Base-by-base conservation (phyloP, 2,329 filamentous ascomycete species). In the Beauveria rudraprayagi region DNA sequence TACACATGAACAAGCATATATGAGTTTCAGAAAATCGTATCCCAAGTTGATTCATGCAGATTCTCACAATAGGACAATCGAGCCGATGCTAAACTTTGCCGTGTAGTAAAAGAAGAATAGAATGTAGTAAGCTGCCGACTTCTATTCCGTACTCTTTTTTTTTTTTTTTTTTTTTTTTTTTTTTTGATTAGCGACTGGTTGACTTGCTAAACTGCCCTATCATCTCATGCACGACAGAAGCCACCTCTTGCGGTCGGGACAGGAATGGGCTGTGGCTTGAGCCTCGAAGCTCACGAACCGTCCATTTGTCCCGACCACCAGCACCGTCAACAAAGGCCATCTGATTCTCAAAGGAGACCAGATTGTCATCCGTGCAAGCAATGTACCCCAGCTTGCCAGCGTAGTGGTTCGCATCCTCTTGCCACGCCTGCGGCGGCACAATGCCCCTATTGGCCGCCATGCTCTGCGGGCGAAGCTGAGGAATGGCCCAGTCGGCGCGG, bases 211-310 rank as follows among this genome's bases (percentile, higher is more conserved):
- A 60, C 28, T 54, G 30, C 22, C 54, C 22, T 34, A 47, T 17
- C 1, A 60, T 24, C 28, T 11, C 57, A 34, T 60, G 40, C 10
- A 60, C 14, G 17, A 26, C 48, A 16, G 46, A 11, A 5, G 56
- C 56, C 2, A 60, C 24, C 7, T 60, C 48, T 14, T 53, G 9
- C 5, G 56, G 56, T 5, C 56, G 56, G 0, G 48, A 52, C n/a
- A 60, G 17, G n/a, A 60, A 60, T 16, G 56, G 56, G 34, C 56
- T 60, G 28, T 60, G 56, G 28, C 56, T 14, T 16, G 56, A 19
- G 17, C 56, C 56, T 37, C 46, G 14, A 10, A 60, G 56, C 56
- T 48, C 40, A 17, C 56, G 48, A 2, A 41, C 22, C 5, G 46
- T 46, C 56, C 56, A 60, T 5, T 24, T 47, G 8, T 40, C 48